Base-by-base conservation (phyloP, 306 rosid species). In the Trifolium subterraneum region DNA sequence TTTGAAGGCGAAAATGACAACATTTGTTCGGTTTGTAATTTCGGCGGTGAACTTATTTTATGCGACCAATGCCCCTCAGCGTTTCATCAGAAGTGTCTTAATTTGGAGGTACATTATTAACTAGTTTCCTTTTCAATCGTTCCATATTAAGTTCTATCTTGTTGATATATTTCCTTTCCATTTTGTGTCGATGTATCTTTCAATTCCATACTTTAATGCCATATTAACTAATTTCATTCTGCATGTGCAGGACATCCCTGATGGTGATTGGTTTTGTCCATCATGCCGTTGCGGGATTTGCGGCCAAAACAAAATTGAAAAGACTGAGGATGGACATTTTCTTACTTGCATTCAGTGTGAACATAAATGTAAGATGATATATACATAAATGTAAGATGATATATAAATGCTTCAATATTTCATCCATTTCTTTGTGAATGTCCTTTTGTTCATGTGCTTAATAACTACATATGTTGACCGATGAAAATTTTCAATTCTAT, bases 251-350 rank as follows among this genome's bases (percentile, higher is more conserved):
- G 92, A 85, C 60, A 78, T 92, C 75, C 99, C 99, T 36, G 88
- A 87, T 31, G 99, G 99, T 70, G 92, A 88, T 54, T 94, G 97
- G 97, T 91, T 84, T 85, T 91, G 98, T 47, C 91, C 91, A 65
- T 86, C 92, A 12, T 94, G 98, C 68, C 66, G 87, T 69, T 94
- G 97, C 52, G 81, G 86, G 51, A 82, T 84, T 82, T 94, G 98
- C 54, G 60, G 81, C 70, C 73, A 80, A 77, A 78, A 36, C 48
- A 79, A 86, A 51, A 47, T 64, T 52, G 58, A 71, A 72, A 72
- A 73, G 72, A 16, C 39, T 54, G 83, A 79, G 39, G 51, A 77
- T 75, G 39, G 51, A 56, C 29, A 10, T 66, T 4, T 81, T 76
- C 83, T 88, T 77, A 79, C 84, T 72, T 94, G 98, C 81, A 45